These are phyloP conservation scores for Pisolithus microcarpus DNA, from an alignment of 768 basidiomycete genomes.

Conservation along the genomic window DNA sequence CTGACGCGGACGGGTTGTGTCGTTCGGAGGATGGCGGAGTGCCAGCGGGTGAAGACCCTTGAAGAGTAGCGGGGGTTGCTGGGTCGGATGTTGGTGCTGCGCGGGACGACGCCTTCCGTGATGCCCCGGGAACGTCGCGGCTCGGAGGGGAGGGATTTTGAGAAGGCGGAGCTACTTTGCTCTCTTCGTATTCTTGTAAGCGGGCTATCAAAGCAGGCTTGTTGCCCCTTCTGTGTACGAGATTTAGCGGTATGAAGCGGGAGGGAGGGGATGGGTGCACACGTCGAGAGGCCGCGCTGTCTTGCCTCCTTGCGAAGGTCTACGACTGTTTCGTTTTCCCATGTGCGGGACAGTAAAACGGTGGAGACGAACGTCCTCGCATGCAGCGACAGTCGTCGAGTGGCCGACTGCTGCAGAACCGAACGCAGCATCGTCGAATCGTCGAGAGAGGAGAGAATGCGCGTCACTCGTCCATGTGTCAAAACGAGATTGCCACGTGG, in stretches of 20 bases:
- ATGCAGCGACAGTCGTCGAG: constrained; percentile 4
- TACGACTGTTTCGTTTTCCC: constrained; percentile 45
- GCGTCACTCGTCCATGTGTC: no score
- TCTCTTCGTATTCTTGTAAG: constrained; percentile 44
- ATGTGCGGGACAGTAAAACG: constrained; percentile 48
- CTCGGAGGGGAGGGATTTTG: constrained; percentile 10
- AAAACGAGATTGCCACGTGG: no score
- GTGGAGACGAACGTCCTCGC: constrained; percentile 42
- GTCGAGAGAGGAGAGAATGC: no score
- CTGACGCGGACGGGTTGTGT: constrained; percentile 9
- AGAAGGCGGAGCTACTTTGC: constrained; percentile 15
- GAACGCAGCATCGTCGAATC: constrained; percentile 16
- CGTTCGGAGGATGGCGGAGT: constrained; percentile 33
- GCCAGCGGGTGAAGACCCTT: constrained; percentile 32
- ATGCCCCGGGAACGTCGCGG: constrained; percentile 15
- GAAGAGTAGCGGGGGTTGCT: constrained; percentile 20
- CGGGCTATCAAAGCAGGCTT: constrained; percentile 51
- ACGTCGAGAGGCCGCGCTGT: constrained; percentile 50
- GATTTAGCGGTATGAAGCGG: no score
- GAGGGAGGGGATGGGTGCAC: constrained; percentile 16
- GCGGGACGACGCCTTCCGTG: constrained; percentile 21
- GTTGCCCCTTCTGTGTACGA: constrained; percentile 42
- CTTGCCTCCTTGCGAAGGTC: constrained; percentile 49
- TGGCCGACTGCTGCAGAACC: constrained; percentile 8
- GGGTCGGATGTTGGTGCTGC: constrained; percentile 12